Base-by-base conservation (phyloP, 208 protist genomes). In the Leishmania tropica region DNA sequence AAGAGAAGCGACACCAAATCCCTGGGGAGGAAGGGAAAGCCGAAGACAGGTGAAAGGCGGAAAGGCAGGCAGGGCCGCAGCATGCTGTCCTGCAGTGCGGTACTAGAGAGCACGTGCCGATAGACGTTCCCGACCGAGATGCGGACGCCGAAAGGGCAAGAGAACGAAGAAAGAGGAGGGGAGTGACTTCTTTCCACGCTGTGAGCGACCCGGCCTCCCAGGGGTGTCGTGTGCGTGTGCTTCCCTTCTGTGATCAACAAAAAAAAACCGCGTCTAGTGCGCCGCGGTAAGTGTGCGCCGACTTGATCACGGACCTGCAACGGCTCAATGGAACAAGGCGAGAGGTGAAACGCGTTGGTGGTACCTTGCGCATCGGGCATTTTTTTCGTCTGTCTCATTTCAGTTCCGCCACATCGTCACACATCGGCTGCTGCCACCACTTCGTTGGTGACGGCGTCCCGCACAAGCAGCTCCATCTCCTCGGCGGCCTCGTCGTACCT, bases 381-480 rank as follows among this genome's bases (percentile, higher is more conserved):
- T 19, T n/a, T 48, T 51, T 53, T n/a, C 8, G 48, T 35, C 24
- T 19, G 67, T 13, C n/a, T 35, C 48, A 24, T 45, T 76, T 45
- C 42, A 58, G 24, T 35, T n/a, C 8, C 31, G 40, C 6, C 1
- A 75, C 45, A 53, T 15, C 35, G 35, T 45, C 75, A 90, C 28
- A 92, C 75, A 45, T 90, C 89, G 4, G 88, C 88, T 1, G 85
- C 87, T 19, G 81, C 70, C n/a, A 65, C 28, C 6, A 90, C 76
- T 24, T 80, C 81, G 2, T 81, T 83, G 10, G 81, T 86, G 31
- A 60, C 54, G 15, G 70, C 70, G 75, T 95, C 88, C 13, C 86
- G 85, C 70, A 94, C 76, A 48, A 88, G 80, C 60, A 96, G 77
- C 28, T 96, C 94, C 87, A 97, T 92, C 74, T 95, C 93, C 21